Evolutionary conservation across 306 rosid genomes (phyloP).

Genomic region (Cicer judaicum): DNA sequence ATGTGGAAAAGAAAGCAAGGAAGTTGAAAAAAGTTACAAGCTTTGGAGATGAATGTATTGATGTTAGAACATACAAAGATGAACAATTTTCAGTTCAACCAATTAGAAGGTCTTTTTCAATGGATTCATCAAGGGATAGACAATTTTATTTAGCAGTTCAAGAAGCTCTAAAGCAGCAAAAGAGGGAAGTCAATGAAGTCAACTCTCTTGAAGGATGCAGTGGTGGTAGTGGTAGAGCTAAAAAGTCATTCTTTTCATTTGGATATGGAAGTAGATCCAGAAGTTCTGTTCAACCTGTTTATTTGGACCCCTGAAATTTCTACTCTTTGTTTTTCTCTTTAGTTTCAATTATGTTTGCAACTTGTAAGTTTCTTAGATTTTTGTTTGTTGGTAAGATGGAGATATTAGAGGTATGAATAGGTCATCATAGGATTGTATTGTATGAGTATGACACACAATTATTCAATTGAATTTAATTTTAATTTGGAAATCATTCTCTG

Average conservation of each 20-base stretch:
- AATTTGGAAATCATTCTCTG: slow-evolving; percentile 32
- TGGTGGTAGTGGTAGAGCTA: slow-evolving; percentile 64
- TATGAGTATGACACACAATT: slow-evolving; percentile 56
- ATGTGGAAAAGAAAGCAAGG: slow-evolving; percentile 51
- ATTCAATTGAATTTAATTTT: slow-evolving; percentile 53
- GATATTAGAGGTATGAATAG: slow-evolving; percentile 57
- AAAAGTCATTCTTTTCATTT: slow-evolving; percentile 83
- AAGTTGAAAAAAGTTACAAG: slow-evolving; percentile 71
- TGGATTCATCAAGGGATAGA: slow-evolving; percentile 88
- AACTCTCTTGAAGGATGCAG: slow-evolving; percentile 67
- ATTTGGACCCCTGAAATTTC: slow-evolving; percentile 57
- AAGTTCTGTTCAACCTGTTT: slow-evolving; percentile 69
- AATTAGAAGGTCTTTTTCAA: slow-evolving; percentile 85
- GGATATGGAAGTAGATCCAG: slow-evolving; percentile 80
- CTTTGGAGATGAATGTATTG: slow-evolving; percentile 93
- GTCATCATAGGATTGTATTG: slow-evolving; percentile 56
- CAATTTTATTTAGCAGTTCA: slow-evolving; percentile 76
- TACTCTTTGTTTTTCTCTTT: background rate
- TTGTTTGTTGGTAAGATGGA: slow-evolving; percentile 43
- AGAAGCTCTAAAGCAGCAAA: slow-evolving; percentile 67
- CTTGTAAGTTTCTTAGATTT: slow-evolving; percentile 45
- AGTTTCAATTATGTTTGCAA: slow-evolving; percentile 28
- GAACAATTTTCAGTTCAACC: slow-evolving; percentile 77
- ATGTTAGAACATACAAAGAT: slow-evolving; percentile 75
- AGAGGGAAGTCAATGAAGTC: slow-evolving; percentile 48